phyloP scores from a whole-genome alignment of 805 yeast species.

The Metschnikowia santaceciliae region DNA sequence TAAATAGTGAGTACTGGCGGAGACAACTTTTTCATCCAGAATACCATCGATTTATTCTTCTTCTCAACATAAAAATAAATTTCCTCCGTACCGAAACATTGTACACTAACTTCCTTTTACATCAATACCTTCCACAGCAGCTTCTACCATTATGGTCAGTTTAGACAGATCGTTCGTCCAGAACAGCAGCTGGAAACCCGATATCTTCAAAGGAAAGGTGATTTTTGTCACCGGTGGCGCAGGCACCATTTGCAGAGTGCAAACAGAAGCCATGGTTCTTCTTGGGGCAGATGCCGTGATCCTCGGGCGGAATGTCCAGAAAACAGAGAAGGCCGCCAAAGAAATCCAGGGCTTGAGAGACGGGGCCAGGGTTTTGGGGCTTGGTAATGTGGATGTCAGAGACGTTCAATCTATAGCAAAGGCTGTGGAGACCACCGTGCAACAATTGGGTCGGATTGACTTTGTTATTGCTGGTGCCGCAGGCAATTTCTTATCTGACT shows the following conservation, averaged over 20 bases:
- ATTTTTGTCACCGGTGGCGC: constrained; percentile 95
- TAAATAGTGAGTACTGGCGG: not conserved
- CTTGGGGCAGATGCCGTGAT: constrained; percentile 88
- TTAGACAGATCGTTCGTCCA: constrained; percentile 32
- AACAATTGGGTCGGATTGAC: constrained; percentile 72
- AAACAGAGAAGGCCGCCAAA: constrained; percentile 62
- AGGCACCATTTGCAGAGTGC: constrained; percentile 91
- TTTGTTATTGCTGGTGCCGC: constrained; percentile 94
- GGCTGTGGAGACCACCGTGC: constrained; percentile 67
- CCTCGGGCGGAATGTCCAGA: constrained; percentile 68
- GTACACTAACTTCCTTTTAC: not conserved
- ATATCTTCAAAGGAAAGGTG: constrained; percentile 76
- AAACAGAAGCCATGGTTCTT: constrained; percentile 75
- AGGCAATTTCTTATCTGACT: constrained; percentile 83
- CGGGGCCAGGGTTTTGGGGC: constrained; percentile 65
- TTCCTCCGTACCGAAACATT: not conserved
- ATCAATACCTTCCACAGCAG: not conserved
- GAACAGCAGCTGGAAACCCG: constrained; percentile 46
- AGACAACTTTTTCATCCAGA: too few species aligned
- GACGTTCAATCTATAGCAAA: constrained; percentile 50
- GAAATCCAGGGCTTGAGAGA: constrained; percentile 57
- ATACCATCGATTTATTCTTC: too few species aligned
- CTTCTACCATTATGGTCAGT: constrained; percentile 19
- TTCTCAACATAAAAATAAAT: too few species aligned
- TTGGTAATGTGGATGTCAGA: constrained; percentile 77